These are phyloP conservation scores for Hymenoscyphus fraxineus DNA, from an alignment of 2,329 filamentous ascomycete species.

Conservation along the genomic window DNA sequence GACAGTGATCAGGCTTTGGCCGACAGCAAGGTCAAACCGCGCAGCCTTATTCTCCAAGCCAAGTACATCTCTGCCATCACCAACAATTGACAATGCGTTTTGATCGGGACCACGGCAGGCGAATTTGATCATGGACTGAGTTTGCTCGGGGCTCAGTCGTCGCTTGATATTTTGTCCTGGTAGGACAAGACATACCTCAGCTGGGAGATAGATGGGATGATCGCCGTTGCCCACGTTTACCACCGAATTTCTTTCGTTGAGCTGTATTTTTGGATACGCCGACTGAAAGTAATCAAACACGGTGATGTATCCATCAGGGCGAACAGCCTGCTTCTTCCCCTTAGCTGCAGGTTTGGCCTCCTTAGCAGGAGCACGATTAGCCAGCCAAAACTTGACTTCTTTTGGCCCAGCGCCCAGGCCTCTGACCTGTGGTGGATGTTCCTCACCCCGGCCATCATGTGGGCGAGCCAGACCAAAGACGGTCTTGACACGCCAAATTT, in stretches of 20 bases:
- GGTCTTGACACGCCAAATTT: constrained; percentile 40
- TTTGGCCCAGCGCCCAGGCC: constrained; percentile 45
- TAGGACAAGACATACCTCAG: constrained; percentile 60
- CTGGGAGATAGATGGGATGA: constrained; percentile 61
- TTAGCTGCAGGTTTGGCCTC: constrained; percentile 29
- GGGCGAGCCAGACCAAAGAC: constrained; percentile 44
- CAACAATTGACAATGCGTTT: constrained; percentile 65
- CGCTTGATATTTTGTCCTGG: constrained; percentile 61
- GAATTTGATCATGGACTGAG: constrained; percentile 65
- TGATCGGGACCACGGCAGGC: constrained; percentile 62
- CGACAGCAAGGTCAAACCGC: constrained; percentile 61
- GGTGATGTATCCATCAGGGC: constrained; percentile 43
- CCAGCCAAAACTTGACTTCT: constrained; percentile 52
- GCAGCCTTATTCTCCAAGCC: constrained; percentile 44
- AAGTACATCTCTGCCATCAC: constrained; percentile 53
- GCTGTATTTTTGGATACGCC: constrained; percentile 50
- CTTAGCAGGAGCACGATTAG: constrained; percentile 31
- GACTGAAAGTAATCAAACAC: constrained; percentile 53
- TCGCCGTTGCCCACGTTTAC: constrained; percentile 60
- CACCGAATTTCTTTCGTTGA: constrained; percentile 46
- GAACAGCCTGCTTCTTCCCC: constrained; percentile 25
- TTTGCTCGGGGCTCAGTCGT: constrained; percentile 59
- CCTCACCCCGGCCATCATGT: constrained; percentile 35
- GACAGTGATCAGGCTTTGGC: constrained; percentile 61
- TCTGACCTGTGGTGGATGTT: constrained; percentile 36